Evolutionary conservation across 208 protist genomes (phyloP).

Genomic region (Acanthamoeba castellanii): DNA sequence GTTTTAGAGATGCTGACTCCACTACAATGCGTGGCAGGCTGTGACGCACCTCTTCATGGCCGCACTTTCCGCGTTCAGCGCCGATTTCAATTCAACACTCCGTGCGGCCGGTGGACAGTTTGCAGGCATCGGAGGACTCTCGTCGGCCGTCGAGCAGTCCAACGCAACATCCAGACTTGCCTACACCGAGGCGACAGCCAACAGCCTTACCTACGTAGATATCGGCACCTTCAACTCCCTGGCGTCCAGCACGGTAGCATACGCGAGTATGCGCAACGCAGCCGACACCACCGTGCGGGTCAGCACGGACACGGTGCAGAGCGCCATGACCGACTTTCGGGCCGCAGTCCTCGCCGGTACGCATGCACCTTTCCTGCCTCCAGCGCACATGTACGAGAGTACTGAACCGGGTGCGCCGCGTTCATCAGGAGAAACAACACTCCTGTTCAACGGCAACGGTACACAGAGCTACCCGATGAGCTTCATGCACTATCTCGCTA

Average conservation of each 20-base stretch:
- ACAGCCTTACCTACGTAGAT: slow-evolving; percentile 58
- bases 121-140: not conserved
- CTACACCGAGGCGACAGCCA: not conserved
- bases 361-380: not conserved
- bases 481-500: slow-evolving; percentile 31
- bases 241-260: not conserved
- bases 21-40: not conserved
- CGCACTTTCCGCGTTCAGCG: not conserved
- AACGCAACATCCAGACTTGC: not conserved
- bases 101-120: not conserved
- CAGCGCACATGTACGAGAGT: not conserved
- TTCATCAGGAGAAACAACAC: not conserved
- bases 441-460: not conserved
- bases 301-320: slow-evolving; percentile 8
- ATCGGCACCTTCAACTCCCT: not conserved
- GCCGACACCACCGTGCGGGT: not conserved
- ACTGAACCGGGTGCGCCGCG: no score
- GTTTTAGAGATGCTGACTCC: not conserved
- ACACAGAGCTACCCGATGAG: slow-evolving; percentile 33
- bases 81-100: not conserved
- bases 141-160: not conserved
- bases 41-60: slow-evolving; percentile 26
- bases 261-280: not conserved
- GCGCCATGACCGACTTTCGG: slow-evolving; percentile 24
- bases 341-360: not conserved